Conservation (phyloP, 208 protist species). For the Leishmania guyanensis region DNA sequence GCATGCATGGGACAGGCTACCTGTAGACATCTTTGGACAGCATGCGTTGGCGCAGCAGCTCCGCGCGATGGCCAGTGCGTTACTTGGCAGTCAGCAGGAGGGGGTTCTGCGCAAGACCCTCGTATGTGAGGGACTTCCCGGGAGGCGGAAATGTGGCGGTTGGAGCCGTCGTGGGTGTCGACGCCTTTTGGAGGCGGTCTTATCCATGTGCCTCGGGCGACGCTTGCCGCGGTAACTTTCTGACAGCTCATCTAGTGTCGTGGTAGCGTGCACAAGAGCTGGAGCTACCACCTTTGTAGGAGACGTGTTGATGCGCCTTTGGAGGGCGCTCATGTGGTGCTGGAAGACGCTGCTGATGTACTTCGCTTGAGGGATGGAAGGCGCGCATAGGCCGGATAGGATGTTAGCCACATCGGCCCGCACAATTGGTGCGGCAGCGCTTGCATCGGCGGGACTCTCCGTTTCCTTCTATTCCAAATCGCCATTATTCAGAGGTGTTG, state of each 20-base stretch:
- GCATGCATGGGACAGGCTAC: slow-evolving; percentile 7
- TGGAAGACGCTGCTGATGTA: slow-evolving; percentile 26
- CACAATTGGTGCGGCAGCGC: background rate
- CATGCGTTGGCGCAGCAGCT: slow-evolving; percentile 18
- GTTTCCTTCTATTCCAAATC: background rate
- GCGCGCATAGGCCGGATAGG: slow-evolving; percentile 20
- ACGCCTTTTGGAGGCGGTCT: background rate
- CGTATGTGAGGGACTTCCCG: slow-evolving; percentile 16
- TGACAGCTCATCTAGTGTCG: background rate
- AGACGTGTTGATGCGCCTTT: slow-evolving; percentile 10
- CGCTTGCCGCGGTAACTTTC: background rate
- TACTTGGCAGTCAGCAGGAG: slow-evolving; percentile 14
- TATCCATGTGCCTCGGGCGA: background rate
- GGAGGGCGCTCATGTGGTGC: slow-evolving; percentile 22
- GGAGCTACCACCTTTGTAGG: slow-evolving; percentile 24
- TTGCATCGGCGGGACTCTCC: background rate
- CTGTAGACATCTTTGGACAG: slow-evolving; percentile 27
- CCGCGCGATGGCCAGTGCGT: slow-evolving; percentile 15
- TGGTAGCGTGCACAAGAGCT: slow-evolving; percentile 7
- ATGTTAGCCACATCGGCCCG: background rate
- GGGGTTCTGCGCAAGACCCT: slow-evolving; percentile 19
- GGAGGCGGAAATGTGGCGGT: slow-evolving; percentile 22
- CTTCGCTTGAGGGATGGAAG: slow-evolving; percentile 21
- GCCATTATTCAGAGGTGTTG: slow-evolving; percentile 5
- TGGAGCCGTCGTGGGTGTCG: background rate